Base-by-base conservation (phyloP, 176 grass and related monocot species). In the Eragrostis curvula region DNA sequence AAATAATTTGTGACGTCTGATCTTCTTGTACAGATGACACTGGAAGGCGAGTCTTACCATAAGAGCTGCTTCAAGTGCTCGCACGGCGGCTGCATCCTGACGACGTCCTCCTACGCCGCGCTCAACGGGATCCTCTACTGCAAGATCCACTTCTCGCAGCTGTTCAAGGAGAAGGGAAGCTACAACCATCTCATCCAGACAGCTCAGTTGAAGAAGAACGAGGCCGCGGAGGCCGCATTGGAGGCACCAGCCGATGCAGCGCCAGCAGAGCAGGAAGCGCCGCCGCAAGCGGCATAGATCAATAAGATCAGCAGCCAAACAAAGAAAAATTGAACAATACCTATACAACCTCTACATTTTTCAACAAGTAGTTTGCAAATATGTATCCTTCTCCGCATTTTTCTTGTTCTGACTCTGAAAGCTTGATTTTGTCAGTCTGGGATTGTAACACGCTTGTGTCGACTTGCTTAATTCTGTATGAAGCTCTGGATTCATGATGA, bases 131-230 rank as follows among this genome's bases (percentile, higher is more conserved):
- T 94, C 30, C 89, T 97, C 24, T 97, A 97, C 83, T 97, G 95
- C 86, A 94, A 94, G 83, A 94, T 94, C 84, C 92, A 97, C 21
- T 97, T 97, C 77, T 91, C 95, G 32, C 88, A 94, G 81, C 83
- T 97, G 81, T 97, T 97, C 84, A 97, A 92, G 90, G 95, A 97
- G 90, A 97, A 92, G 81, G 95, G 95, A 5, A 94, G 87, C 88
- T 97, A 94, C 88, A 94, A 91, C 85, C 90, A 97, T 65, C 81
- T 97, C 57, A 86, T 97, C 86, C 70, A 92, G 83, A 84, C 90
- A 0, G 83, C 90, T 6, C 82, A 91, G 48, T 83, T 79, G 44
- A 94, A 92, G 85, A 91, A 87, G 56, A 45, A 2, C 14, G 80
- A 84, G 28, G 81, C 81, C 12, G 69, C 58, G 3, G 90, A 83